These are phyloP conservation scores for Psilocybe azurescens DNA, from an alignment of 768 basidiomycete genomes.

Conservation along the genomic window DNA sequence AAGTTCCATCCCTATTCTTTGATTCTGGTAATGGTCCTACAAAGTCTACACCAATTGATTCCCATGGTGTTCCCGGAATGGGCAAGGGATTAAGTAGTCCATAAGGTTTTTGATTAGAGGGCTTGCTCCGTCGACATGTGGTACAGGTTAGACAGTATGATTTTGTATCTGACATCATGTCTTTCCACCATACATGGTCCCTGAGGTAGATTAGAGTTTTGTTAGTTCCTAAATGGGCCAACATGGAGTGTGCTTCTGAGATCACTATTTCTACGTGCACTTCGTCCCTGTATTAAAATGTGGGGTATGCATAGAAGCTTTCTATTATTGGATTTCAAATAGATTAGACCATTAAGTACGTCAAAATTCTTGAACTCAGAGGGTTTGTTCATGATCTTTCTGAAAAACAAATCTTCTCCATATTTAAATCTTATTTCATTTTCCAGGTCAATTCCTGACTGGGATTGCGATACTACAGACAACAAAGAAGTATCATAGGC, in stretches of 20 bases:
- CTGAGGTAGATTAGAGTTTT: constrained; percentile 38
- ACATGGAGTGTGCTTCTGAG: constrained; percentile 38
- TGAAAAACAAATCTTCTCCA: constrained; percentile 21
- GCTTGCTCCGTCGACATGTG: constrained; percentile 26
- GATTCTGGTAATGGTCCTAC: too few relatives aligned
- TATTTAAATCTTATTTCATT: constrained; percentile 17
- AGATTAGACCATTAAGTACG: constrained; percentile 22
- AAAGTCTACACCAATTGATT: too few relatives aligned
- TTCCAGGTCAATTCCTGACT: constrained; percentile 4
- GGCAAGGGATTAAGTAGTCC: too few relatives aligned
- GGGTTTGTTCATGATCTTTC: constrained; percentile 19
- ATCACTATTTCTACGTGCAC: constrained; percentile 35
- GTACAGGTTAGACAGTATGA: constrained; percentile 33
- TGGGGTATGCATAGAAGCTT: constrained; percentile 30
- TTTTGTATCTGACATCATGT: constrained; percentile 31
- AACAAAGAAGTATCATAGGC: background rate
- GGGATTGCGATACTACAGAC: background rate
- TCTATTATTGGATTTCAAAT: constrained; percentile 7
- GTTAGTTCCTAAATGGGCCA: constrained; percentile 39
- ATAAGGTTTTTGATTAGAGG: constrained; percentile 27
- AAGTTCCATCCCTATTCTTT: too few relatives aligned
- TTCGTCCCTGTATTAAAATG: constrained; percentile 17
- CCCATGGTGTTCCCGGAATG: too few relatives aligned
- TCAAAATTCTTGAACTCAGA: constrained; percentile 24
- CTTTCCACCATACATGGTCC: constrained; percentile 46